Base-by-base conservation (phyloP, 2,329 filamentous ascomycete genomes). In the Xylaria sp. region DNA sequence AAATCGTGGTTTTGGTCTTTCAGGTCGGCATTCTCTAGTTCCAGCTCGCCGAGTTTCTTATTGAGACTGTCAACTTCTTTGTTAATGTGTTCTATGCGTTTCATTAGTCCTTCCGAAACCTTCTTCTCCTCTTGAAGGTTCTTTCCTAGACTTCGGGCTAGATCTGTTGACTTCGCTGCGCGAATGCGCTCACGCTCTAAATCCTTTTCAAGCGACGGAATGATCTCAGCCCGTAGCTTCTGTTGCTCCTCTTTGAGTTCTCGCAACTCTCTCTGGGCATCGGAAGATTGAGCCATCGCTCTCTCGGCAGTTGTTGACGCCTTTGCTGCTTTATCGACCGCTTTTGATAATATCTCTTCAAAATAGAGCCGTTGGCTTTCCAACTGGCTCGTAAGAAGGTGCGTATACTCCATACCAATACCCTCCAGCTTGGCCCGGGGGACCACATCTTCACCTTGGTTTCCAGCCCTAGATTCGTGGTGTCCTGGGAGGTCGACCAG, bases 331-430 rank as follows among this genome's bases (percentile, higher is more conserved):
- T 98, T 98, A 76, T 96, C 92, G 0, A 90, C 93, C 0, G 92
- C 92, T 65, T 96, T 92, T 71, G 89, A 90, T 54, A 99, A 85
- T 74, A 96, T 87, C 68, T 96, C 94, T 74, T 98, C 94, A 69
- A 96, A 99, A 77, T 98, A 99, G 0, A 91, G 84, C 9, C 95
- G 87, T 75, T 99, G 95, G 43, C 90, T 93, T 74, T 98, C 95
- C 2, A 99, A 86, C 73, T 99, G 95, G 62, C 89, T 93, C 3
- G 92, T 96, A 10, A 99, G 85, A 1, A 99, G 86, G 72, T 97
- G 93, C 0, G 94, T 95, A 75, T 98, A 99, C 77, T 99, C 95
- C 67, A 95, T 85, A 29, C 92, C 92, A 73, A 98, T 96, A 71
- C 87, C 91, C 65, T 89, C 86, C 9, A 89, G 75, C 73, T 89